Percentiles rank a stretch among this genome's conserved stretches.
Conservation (phyloP, 2,329 filamentous ascomycete genomes). For the Diaporthe sp. region DNA sequence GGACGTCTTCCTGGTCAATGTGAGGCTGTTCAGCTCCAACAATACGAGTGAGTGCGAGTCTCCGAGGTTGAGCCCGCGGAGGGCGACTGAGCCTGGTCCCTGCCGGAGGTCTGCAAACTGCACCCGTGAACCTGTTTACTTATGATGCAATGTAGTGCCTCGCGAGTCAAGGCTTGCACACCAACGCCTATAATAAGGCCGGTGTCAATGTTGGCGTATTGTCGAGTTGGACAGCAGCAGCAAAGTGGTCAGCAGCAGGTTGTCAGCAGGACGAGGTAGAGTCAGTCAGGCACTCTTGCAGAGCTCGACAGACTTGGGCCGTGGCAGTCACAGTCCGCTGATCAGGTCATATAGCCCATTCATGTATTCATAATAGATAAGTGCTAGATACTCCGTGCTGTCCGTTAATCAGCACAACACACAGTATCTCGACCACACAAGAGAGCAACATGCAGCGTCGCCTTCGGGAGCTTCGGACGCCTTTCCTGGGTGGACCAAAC, state of each 20-base stretch:
- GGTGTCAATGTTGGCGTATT: not conserved
- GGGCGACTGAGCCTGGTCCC: not conserved
- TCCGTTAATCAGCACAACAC: not conserved
- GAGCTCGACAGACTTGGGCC: not conserved
- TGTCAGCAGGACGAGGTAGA: not conserved
- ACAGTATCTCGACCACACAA: not conserved
- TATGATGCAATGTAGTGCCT: not conserved
- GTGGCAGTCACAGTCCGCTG: not conserved
- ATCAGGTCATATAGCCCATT: slow-evolving; percentile 2
- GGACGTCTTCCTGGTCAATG: slow-evolving; percentile 12
- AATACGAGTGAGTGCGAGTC: not conserved
- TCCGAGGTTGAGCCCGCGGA: not conserved
- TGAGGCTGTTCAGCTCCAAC: slow-evolving; percentile 31
- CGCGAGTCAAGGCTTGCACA: slow-evolving; percentile 9
- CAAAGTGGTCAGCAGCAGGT: not conserved
- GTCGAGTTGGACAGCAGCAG: not conserved
- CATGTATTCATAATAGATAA: not conserved
- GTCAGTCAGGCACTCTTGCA: not conserved
- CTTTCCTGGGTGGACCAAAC: slow-evolving; percentile 1
- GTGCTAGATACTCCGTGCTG: not conserved
- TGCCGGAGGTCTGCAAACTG: not conserved
- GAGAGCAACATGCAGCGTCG: slow-evolving; percentile 13
- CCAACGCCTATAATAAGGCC: not conserved
- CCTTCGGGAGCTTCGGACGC: slow-evolving; percentile 28
- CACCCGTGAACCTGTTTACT: not conserved